A percentile compares a stretch with the other conserved stretches of the same genome.
Evolutionary conservation across 2,329 filamentous ascomycete genomes (phyloP).

Genomic region (Ophiostoma ulmi): DNA sequence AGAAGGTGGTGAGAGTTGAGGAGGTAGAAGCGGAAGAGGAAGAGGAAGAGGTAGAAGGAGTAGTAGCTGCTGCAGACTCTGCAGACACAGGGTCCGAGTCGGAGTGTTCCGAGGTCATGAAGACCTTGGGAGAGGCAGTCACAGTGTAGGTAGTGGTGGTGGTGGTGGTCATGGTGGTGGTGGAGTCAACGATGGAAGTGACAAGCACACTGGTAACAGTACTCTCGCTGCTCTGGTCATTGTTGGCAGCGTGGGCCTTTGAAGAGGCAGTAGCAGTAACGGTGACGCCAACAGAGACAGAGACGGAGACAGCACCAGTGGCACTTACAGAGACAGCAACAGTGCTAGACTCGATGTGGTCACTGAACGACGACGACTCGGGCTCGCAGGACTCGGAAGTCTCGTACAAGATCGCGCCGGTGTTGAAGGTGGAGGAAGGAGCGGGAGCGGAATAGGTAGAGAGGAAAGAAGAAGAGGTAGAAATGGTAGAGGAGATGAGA

Average conservation of each 20-base stretch:
- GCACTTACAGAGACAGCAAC: neutral
- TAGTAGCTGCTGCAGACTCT: neutral
- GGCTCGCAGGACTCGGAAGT: constrained; percentile 8
- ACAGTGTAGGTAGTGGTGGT: neutral
- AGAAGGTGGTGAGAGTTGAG: neutral
- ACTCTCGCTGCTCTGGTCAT: neutral
- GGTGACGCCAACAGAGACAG: constrained; percentile 9
- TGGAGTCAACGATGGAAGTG: neutral
- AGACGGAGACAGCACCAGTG: constrained; percentile 7
- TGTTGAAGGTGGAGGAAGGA: neutral
- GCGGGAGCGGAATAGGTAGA: neutral
- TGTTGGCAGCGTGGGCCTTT: neutral
- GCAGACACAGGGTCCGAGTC: neutral
- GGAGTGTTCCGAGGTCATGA: neutral
- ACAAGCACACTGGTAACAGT: neutral
- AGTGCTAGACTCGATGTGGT: constrained; percentile 2
- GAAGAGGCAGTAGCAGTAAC: neutral
- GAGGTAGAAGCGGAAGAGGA: neutral
- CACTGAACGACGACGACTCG: neutral
- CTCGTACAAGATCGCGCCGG: neutral
- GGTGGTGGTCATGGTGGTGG: neutral
- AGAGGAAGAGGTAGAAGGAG: neutral
- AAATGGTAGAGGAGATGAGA: neutral
- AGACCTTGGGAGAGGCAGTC: neutral
- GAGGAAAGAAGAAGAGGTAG: neutral